These are phyloP conservation scores for Leccinum sublutescens DNA, from an alignment of 768 basidiomycete genomes.

Conservation along the genomic window DNA sequence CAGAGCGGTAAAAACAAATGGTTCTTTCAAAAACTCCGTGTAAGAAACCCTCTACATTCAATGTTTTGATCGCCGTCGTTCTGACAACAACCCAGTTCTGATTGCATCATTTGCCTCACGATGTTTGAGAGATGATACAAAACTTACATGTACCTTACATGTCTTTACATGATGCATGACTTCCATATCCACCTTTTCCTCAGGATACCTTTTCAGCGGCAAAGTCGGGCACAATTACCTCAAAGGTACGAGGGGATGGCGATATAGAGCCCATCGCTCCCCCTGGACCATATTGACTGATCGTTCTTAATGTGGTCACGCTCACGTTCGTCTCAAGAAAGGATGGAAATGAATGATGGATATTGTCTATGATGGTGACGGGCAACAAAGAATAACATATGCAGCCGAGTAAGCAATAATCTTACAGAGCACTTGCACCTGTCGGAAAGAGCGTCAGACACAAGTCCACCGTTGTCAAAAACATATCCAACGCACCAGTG, in stretches of 20 bases:
- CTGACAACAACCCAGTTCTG: conserved; percentile 32
- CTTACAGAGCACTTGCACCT: conserved; percentile 52
- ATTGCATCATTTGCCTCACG: conserved; percentile 18
- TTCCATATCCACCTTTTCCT: conserved; percentile 18
- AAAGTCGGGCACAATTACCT: not conserved
- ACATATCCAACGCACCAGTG: conserved; percentile 55
- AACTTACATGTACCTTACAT: conserved; percentile 40
- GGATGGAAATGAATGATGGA: conserved; percentile 15
- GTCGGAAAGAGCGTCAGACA: conserved; percentile 3
- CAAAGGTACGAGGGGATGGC: not conserved
- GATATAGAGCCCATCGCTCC: not conserved
- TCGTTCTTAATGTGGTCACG: not conserved
- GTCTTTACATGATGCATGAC: conserved; percentile 29
- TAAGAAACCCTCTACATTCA: conserved; percentile 35
- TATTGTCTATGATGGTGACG: conserved; percentile 22
- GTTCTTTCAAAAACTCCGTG: conserved; percentile 90
- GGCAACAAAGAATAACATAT: conserved; percentile 14
- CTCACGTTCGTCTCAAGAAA: conserved; percentile 2
- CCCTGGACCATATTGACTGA: not conserved
- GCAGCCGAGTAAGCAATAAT: conserved; percentile 12
- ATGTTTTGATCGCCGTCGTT: not conserved
- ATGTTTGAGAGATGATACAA: conserved; percentile 27
- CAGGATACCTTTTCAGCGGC: not conserved
- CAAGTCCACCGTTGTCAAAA: not conserved
- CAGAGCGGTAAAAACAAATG: conserved; percentile 93